A percentile compares a stretch with the other conserved stretches of the same genome.
These are phyloP conservation scores for Breynia disticha DNA, from an alignment of 441 rosid species.

Conservation along the genomic window DNA sequence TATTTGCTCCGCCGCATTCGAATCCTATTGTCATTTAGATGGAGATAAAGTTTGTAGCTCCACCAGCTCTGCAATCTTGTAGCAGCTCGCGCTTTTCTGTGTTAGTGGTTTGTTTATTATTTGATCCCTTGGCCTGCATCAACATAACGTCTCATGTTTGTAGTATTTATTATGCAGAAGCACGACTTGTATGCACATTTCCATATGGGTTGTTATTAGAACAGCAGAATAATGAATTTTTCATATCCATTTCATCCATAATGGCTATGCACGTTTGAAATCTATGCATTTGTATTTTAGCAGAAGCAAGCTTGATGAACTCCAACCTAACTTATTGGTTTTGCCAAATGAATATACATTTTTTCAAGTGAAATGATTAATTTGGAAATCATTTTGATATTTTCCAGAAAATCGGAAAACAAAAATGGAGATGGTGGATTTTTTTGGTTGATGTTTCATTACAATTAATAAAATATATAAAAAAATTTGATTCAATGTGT, in stretches of 20 bases:
- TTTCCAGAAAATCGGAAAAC: no score
- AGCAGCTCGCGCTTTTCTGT: not conserved
- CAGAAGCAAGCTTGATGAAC: no score
- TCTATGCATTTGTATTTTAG: no score
- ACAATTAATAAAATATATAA: no score
- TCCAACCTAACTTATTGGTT: no score
- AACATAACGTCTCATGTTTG: not conserved
- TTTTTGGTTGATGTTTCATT: no score
- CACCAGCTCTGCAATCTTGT: not conserved
- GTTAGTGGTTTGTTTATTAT: not conserved
- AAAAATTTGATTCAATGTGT: no score
- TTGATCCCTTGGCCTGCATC: not conserved
- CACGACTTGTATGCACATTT: not conserved
- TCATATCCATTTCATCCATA: not conserved
- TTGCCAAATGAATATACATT: no score
- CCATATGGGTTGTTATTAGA: not conserved
- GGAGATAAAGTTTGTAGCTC: not conserved
- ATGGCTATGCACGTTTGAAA: no score
- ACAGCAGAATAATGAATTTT: not conserved
- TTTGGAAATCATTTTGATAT: no score
- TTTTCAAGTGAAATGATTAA: no score
- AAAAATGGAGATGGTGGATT: no score
- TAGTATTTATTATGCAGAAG: not conserved
- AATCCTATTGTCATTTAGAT: slow-evolving; percentile 9
- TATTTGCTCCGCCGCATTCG: slow-evolving; percentile 6